Conservation (phyloP, 208 protist genomes). For the Leishmania gerbilli region DNA sequence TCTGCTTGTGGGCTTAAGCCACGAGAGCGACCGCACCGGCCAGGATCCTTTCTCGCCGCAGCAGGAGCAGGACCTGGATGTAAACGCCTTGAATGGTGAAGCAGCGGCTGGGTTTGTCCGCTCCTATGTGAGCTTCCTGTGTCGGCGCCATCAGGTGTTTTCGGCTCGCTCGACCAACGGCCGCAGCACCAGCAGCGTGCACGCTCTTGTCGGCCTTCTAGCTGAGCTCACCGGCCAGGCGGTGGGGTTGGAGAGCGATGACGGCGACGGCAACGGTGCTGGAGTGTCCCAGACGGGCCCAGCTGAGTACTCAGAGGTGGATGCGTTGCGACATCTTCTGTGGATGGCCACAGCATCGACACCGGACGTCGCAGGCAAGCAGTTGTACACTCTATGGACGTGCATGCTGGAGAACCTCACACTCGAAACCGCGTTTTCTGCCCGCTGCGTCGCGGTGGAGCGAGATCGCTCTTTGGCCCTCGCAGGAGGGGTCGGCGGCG, state of each 20-base stretch:
- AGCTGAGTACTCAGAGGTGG: neutral
- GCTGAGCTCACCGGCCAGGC: neutral
- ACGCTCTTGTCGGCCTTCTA: neutral
- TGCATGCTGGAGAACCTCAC: constrained; percentile 10
- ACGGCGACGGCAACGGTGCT: neutral
- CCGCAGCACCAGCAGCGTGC: neutral
- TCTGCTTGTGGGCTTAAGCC: constrained; percentile 6
- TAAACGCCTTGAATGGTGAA: neutral
- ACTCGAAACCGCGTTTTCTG: constrained; percentile 4
- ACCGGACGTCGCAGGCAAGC: neutral
- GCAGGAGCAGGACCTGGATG: neutral
- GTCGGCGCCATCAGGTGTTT: constrained; percentile 3
- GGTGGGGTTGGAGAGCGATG: neutral
- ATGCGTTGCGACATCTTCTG: constrained; percentile 1
- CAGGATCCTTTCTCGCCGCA: neutral
- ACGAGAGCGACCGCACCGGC: neutral
- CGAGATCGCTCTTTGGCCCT: neutral
- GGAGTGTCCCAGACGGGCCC: neutral
- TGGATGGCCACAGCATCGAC: too few relatives aligned
- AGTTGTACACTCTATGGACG: constrained; percentile 10
- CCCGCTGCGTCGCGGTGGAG: neutral
- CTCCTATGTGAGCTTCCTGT: constrained; percentile 11
- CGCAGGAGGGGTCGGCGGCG: neutral
- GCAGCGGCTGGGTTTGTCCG: neutral
- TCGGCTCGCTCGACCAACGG: neutral